Evolutionary conservation across 805 yeast genomes (phyloP).

Genomic region (Pichia phayaonensis): DNA sequence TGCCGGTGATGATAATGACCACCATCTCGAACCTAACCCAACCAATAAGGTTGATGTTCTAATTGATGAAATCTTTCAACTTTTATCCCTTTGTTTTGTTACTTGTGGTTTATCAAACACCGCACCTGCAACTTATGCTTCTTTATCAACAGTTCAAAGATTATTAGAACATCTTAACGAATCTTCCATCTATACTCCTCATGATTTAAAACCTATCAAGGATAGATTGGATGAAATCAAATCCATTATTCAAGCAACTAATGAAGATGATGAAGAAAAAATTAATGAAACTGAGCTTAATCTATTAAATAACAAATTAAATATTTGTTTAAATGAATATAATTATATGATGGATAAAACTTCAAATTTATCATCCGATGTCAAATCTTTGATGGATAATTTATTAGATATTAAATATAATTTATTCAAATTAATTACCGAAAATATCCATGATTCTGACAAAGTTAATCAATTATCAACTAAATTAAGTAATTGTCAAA

Average conservation of each 20-base stretch:
- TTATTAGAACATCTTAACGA: conserved; percentile 77
- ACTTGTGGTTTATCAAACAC: conserved; percentile 87
- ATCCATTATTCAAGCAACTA: conserved; percentile 48
- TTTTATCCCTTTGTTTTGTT: conserved; percentile 76
- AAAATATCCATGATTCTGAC: conserved; percentile 21
- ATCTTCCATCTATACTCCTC: conserved; percentile 72
- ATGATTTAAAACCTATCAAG: conserved; percentile 73
- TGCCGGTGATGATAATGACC: conserved; percentile 1
- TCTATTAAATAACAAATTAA: conserved; percentile 58
- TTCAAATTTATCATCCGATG: conserved; percentile 43
- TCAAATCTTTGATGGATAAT: conserved; percentile 45
- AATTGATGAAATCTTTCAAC: conserved; percentile 84
- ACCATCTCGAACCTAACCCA: too few relatives aligned
- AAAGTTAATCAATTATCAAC: conserved; percentile 13
- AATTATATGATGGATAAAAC: conserved; percentile 48
- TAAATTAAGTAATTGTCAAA: conserved; percentile 19
- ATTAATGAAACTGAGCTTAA: conserved; percentile 25
- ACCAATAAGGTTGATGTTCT: conserved; percentile 61
- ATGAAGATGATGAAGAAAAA: conserved; percentile 15
- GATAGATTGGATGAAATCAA: conserved; percentile 65
- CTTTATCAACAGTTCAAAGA: conserved; percentile 78
- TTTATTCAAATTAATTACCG: conserved; percentile 48
- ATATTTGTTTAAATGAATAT: conserved; percentile 53
- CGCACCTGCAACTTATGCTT: conserved; percentile 92
- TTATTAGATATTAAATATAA: conserved; percentile 57